Conservation (phyloP, 805 yeast genomes). For the Candida pseudofarinosa region DNA sequence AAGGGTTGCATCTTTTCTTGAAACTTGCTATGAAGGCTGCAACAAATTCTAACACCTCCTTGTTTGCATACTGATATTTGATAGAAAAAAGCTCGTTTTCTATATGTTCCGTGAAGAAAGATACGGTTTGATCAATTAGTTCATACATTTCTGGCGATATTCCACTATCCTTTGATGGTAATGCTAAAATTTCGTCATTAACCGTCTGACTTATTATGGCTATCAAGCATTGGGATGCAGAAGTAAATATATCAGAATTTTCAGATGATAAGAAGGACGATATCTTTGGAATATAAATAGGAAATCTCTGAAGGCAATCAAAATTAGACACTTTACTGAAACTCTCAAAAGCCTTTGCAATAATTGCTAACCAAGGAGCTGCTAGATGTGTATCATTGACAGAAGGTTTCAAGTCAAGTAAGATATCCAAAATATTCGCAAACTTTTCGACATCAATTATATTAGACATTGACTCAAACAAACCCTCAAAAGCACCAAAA, state of each 20-base stretch:
- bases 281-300: slow-evolving; percentile 46
- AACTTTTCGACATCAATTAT: slow-evolving; percentile 62
- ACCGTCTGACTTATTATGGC: slow-evolving; percentile 70
- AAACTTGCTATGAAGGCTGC: slow-evolving; percentile 60
- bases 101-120: slow-evolving; percentile 47
- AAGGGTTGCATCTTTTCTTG: slow-evolving; percentile 65
- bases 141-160: slow-evolving; percentile 52
- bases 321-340: slow-evolving; percentile 31
- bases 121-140: slow-evolving; percentile 49
- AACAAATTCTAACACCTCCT: slow-evolving; percentile 66
- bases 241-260: slow-evolving; percentile 55
- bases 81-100: slow-evolving; percentile 63
- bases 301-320: slow-evolving; percentile 52
- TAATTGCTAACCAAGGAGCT: slow-evolving; percentile 93
- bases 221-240: slow-evolving; percentile 84
- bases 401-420: slow-evolving; percentile 79
- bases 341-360: slow-evolving; percentile 68
- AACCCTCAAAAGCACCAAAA: slow-evolving; percentile 77
- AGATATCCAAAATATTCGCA: slow-evolving; percentile 58
- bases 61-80: slow-evolving; percentile 71
- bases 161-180: slow-evolving; percentile 39
- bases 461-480: slow-evolving; percentile 63
- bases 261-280: slow-evolving; percentile 68
- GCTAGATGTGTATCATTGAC: slow-evolving; percentile 78
- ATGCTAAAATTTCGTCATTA: slow-evolving; percentile 54